phyloP scores from a whole-genome alignment of 768 basidiomycete genomes.

The Multifurca ochricompacta region DNA sequence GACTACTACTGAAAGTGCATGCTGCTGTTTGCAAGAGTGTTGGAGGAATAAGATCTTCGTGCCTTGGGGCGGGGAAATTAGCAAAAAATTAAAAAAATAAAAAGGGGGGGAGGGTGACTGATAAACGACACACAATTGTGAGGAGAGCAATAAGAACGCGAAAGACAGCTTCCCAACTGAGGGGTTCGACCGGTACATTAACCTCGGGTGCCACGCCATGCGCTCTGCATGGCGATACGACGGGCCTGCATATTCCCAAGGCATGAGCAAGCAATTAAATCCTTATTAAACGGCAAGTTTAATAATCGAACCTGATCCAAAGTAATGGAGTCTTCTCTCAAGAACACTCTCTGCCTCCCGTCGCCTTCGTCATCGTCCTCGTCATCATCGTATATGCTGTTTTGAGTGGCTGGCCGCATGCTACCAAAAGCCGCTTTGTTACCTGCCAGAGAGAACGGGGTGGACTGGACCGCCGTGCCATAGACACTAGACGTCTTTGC shows the following conservation, averaged over 20 bases:
- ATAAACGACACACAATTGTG: background rate
- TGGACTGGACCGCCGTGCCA: slow-evolving; percentile 72
- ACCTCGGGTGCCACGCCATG: slow-evolving; percentile 67
- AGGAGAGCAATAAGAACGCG: slow-evolving; percentile 11
- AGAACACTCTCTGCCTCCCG: slow-evolving; percentile 63
- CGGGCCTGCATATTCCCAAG: slow-evolving; percentile 43
- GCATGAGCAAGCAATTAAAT: slow-evolving; percentile 3
- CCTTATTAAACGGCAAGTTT: slow-evolving; percentile 5
- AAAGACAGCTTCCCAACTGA: slow-evolving; percentile 8
- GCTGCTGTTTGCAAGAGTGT: slow-evolving; percentile 11
- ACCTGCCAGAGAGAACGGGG: slow-evolving; percentile 71
- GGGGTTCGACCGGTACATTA: slow-evolving; percentile 23
- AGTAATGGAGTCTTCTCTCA: slow-evolving; percentile 79
- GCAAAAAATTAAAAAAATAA: background rate
- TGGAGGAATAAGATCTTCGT: slow-evolving; percentile 13
- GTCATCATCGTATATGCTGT: slow-evolving; percentile 58
- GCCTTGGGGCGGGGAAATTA: background rate
- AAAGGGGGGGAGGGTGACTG: no score
- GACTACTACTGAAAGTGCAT: slow-evolving; percentile 12
- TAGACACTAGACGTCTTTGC: slow-evolving; percentile 71
- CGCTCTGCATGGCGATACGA: slow-evolving; percentile 84
- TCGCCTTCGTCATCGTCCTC: slow-evolving; percentile 50
- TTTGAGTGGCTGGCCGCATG: slow-evolving; percentile 41
- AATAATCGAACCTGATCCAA: slow-evolving; percentile 70
- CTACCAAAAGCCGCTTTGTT: slow-evolving; percentile 82